Conservation (phyloP, 2,329 filamentous ascomycete genomes). For the Diaporthe eres region DNA sequence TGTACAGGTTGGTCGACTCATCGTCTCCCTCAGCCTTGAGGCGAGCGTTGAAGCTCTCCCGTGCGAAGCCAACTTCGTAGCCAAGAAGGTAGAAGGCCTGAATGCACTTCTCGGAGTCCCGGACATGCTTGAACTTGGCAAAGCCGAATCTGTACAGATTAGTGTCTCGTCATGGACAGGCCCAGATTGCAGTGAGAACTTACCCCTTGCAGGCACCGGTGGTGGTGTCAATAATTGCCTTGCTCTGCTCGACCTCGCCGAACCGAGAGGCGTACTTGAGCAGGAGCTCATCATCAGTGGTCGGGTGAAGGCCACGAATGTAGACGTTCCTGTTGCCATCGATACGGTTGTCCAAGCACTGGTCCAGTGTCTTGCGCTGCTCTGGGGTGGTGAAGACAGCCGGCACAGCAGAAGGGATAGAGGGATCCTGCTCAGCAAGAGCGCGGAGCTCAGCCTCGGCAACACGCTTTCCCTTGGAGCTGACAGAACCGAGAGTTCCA, state of each 20-base stretch:
- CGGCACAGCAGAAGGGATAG: slow-evolving; percentile 89
- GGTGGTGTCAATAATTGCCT: slow-evolving; percentile 96
- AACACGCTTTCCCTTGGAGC: slow-evolving; percentile 57
- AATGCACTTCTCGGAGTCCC: slow-evolving; percentile 95
- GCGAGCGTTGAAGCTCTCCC: slow-evolving; percentile 98
- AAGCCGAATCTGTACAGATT: slow-evolving; percentile 84
- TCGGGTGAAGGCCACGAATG: slow-evolving; percentile 94
- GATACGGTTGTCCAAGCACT: slow-evolving; percentile 93
- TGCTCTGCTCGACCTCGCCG: slow-evolving; percentile 94
- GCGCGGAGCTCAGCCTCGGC: slow-evolving; percentile 71
- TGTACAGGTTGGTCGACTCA: slow-evolving; percentile 93
- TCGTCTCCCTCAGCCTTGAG: slow-evolving; percentile 96
- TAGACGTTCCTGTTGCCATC: slow-evolving; percentile 97
- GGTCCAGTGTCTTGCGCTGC: slow-evolving; percentile 89
- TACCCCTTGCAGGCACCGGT: slow-evolving; percentile 98
- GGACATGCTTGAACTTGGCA: slow-evolving; percentile 91
- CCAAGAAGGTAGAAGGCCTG: slow-evolving; percentile 94
- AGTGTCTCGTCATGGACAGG: slow-evolving; percentile 45
- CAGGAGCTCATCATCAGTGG: slow-evolving; percentile 93
- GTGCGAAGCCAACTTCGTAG: slow-evolving; percentile 97
- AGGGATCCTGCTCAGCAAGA: slow-evolving; percentile 80
- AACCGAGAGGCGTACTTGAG: slow-evolving; percentile 88
- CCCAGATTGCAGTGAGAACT: slow-evolving; percentile 47
- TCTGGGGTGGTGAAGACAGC: slow-evolving; percentile 89
- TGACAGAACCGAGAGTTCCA: slow-evolving; percentile 54